These are phyloP conservation scores for Perilla frutescens DNA, from an alignment of 257 asterid species.

Conservation along the genomic window DNA sequence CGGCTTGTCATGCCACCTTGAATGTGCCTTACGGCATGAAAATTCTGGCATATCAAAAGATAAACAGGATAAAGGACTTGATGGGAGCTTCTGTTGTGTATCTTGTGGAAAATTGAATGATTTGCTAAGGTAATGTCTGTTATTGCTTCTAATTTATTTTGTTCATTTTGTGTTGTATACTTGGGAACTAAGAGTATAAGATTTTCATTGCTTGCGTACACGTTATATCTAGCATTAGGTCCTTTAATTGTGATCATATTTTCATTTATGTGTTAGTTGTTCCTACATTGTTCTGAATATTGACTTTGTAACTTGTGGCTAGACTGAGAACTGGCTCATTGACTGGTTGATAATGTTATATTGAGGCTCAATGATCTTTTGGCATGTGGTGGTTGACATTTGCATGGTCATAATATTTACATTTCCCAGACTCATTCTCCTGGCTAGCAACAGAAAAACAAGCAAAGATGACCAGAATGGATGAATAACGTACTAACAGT, in stretches of 20 bases:
- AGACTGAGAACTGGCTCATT: not conserved
- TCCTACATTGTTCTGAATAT: not conserved
- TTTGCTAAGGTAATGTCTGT: conserved; percentile 66
- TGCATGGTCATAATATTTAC: not conserved
- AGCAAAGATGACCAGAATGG: not conserved
- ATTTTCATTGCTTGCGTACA: conserved; percentile 9
- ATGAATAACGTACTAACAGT: conserved; percentile 11
- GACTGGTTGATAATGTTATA: conserved; percentile 3
- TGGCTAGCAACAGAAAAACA: not conserved
- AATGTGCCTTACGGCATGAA: conserved; percentile 77
- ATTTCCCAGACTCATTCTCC: not conserved
- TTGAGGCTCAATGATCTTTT: conserved; percentile 8
- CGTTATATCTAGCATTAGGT: not conserved
- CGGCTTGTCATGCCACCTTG: conserved; percentile 97
- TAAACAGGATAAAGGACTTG: conserved; percentile 61
- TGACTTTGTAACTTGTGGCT: not conserved
- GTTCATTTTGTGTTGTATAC: conserved; percentile 9
- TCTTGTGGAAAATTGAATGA: conserved; percentile 91
- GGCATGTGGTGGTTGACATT: conserved; percentile 2
- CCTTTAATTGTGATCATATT: not conserved
- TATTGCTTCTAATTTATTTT: conserved; percentile 6
- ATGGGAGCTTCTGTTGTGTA: conserved; percentile 84
- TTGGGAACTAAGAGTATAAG: not conserved
- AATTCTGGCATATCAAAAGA: conserved; percentile 68
- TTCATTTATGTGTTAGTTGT: not conserved